Percentiles rank a stretch among this genome's conserved stretches.
Conservation (phyloP, 202 grass and related monocot species). For the Carex sylvatica region DNA sequence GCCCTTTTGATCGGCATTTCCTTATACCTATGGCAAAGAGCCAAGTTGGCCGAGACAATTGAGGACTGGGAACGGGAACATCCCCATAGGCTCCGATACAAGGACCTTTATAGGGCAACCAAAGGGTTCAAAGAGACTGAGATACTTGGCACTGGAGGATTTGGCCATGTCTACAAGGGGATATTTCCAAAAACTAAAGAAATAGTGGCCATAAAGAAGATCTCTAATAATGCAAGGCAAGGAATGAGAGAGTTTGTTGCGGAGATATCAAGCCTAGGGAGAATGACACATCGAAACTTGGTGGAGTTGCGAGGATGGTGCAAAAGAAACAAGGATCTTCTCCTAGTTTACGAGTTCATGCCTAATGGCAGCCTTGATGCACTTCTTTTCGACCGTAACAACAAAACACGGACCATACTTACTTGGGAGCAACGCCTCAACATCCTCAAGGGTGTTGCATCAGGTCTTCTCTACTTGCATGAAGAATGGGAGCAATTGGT, state of each 20-base stretch:
- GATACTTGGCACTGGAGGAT: constrained; percentile 42
- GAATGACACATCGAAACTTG: constrained; percentile 51
- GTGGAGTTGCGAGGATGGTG: constrained; percentile 57
- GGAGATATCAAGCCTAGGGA: constrained; percentile 54
- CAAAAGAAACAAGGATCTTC: constrained; percentile 55
- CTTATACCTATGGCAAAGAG: constrained; percentile 27
- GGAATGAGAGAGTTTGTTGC: constrained; percentile 60
- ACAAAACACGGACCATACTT: constrained; percentile 10
- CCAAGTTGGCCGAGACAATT: constrained; percentile 35
- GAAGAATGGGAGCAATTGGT: constrained; percentile 74
- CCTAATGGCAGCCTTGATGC: constrained; percentile 53
- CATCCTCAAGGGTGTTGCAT: constrained; percentile 50
- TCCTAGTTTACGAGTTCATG: constrained; percentile 65
- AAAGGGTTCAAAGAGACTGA: constrained; percentile 48
- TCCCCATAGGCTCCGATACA: constrained; percentile 51
- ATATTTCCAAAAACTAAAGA: constrained; percentile 29
- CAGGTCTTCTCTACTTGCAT: constrained; percentile 54
- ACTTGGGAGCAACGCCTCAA: constrained; percentile 38
- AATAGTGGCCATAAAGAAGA: constrained; percentile 56
- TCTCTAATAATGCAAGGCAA: constrained; percentile 46
- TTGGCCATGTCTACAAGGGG: constrained; percentile 52
- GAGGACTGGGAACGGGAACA: constrained; percentile 58
- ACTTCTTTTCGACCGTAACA: constrained; percentile 29
- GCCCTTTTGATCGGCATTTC: constrained; percentile 5
- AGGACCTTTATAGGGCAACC: constrained; percentile 39